Evolutionary conservation across 352 stramenopile genomes (phyloP).

Genomic region (Phytophthora tubulina): DNA sequence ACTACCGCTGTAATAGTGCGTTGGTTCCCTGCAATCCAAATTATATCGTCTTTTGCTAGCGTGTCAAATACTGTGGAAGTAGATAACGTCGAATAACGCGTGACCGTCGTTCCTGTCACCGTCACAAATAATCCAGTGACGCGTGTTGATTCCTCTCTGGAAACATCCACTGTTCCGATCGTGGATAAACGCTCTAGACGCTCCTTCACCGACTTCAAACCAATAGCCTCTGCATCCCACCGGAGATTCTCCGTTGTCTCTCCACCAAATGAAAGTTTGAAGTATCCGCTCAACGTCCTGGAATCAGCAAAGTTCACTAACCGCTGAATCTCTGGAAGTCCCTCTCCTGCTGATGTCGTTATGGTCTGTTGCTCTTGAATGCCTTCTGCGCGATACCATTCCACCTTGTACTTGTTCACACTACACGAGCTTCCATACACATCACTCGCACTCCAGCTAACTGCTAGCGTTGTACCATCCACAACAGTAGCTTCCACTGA

Average conservation of each 20-base stretch:
- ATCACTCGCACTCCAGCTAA: conserved; percentile 57
- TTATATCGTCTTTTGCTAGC: conserved; percentile 38
- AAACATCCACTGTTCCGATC: conserved; percentile 71
- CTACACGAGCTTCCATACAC: conserved; percentile 43
- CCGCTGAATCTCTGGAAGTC: conserved; percentile 73
- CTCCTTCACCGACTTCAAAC: conserved; percentile 74
- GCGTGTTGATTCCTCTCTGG: conserved; percentile 49
- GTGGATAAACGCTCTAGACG: conserved; percentile 72
- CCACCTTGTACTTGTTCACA: conserved; percentile 77
- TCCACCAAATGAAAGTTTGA: conserved; percentile 69
- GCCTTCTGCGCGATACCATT: conserved; percentile 78
- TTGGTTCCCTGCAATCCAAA: conserved; percentile 69
- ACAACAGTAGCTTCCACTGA: conserved; percentile 61
- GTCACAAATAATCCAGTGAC: conserved; percentile 64
- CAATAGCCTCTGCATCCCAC: conserved; percentile 68
- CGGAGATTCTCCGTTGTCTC: conserved; percentile 74
- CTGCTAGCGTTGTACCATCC: conserved; percentile 61
- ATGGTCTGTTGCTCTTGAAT: conserved; percentile 75
- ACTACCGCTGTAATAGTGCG: conserved; percentile 39
- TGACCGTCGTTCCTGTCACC: conserved; percentile 39
- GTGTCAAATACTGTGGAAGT: conserved; percentile 25
- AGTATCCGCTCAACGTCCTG: conserved; percentile 66
- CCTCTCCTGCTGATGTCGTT: conserved; percentile 74
- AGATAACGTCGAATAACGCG: conserved; percentile 41
- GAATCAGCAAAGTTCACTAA: conserved; percentile 69